A percentile compares a stretch with the other conserved stretches of the same genome.
Evolutionary conservation across 108 stramenopile species (phyloP).

Genomic region (Fragilariopsis cylindrus): DNA sequence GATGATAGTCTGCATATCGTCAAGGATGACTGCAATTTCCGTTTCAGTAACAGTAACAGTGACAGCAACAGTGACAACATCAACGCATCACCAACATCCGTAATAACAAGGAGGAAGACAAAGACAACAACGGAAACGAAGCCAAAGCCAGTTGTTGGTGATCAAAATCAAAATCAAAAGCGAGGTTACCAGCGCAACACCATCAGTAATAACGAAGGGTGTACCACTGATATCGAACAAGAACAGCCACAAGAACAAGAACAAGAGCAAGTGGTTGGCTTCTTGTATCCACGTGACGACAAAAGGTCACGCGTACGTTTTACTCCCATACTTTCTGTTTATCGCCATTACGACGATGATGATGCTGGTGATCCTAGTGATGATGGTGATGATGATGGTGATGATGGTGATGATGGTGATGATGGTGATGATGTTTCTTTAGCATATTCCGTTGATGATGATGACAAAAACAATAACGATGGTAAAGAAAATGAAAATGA

Average conservation of each 20-base stretch:
- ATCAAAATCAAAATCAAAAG: background rate
- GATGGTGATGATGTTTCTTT: background rate
- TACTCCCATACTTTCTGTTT: background rate
- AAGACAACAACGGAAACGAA: background rate
- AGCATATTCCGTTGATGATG: background rate
- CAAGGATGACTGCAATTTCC: background rate
- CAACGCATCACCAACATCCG: background rate
- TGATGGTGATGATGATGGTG: background rate
- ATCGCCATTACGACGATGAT: slow-evolving; percentile 6
- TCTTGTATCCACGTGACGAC: slow-evolving; percentile 14
- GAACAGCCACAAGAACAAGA: background rate
- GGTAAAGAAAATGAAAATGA: background rate
- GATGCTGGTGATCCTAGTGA: background rate
- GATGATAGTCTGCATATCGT: too few species aligned
- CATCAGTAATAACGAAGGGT: background rate
- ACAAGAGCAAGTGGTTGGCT: background rate
- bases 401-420: background rate
- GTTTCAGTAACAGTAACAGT: background rate
- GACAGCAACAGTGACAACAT: background rate
- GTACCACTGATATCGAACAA: background rate
- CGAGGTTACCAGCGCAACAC: background rate
- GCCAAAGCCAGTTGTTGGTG: background rate
- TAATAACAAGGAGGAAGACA: background rate
- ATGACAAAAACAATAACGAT: background rate
- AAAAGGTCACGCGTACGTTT: slow-evolving; percentile 5